Base-by-base conservation (phyloP, 1,284 basidiomycete genomes). In the Baeospora myosura region DNA sequence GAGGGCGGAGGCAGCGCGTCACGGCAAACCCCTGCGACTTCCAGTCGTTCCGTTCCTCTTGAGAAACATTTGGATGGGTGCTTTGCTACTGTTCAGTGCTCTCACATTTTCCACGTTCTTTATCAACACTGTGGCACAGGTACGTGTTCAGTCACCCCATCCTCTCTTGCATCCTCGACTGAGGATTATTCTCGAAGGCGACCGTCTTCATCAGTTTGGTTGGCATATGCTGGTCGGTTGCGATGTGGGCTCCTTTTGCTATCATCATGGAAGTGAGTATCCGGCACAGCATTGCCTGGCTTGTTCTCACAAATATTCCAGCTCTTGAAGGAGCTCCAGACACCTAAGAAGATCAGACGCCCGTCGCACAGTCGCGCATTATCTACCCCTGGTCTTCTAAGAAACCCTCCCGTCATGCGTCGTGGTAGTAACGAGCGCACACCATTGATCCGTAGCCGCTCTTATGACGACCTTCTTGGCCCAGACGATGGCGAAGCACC, bases 191-290 rank as follows among this genome's bases (percentile, higher is more conserved):
- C 10, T 43, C 36, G 33, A 49, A 84, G 72, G 93, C 92, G 6
- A 88, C 86, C 8, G 59, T 81, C 18, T 78, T 88, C 52, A 88
- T 97, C 41, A 81, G 81, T 40, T 60, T 93, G 29, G 79, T 93
- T 11, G 93, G 93, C 30, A 85, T 96, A 29, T 90, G 85, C 58
- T 97, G 93, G 93, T 89, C 91, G 1, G 87, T 96, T 17, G 89
- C 91, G 11, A 91, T 89, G 65, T 96, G 92, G 92, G 88, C 88
- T 41, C 82, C 85, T 2, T 88, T 87, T 49, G 83, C 88, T 11
- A 91, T 94, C 56, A 89, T 94, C 60, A 94, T 94, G 91, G 90
- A 92, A 77, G 88, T 78, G 72, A 17, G 25, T 23, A 17, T 14
- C 8, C 7, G 3, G 16, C 36, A 18, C n/a, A n/a, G n/a, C n/a